phyloP scores from a whole-genome alignment of 192 early-diverging fungal genomes.

The Coemansia sp. region DNA sequence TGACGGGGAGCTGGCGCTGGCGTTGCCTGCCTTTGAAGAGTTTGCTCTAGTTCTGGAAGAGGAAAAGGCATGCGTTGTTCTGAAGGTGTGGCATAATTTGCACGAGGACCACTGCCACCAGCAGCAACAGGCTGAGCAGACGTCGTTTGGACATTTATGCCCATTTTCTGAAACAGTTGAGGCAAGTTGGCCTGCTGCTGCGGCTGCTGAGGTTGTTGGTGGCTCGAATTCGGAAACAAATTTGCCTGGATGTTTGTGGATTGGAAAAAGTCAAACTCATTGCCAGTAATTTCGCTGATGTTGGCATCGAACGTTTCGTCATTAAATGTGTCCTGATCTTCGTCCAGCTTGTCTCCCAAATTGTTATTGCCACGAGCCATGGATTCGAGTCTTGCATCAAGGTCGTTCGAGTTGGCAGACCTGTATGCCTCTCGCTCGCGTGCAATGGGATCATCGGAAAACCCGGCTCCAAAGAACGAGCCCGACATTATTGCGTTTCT shows the following conservation, averaged over 20 bases:
- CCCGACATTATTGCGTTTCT: constrained; percentile 31
- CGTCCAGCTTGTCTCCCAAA: constrained; percentile 61
- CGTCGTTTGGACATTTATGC: constrained; percentile 10
- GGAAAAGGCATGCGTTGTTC: constrained; percentile 57
- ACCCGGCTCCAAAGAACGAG: constrained; percentile 42
- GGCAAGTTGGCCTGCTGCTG: constrained; percentile 13
- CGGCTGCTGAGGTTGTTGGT: constrained; percentile 11
- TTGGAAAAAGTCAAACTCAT: constrained; percentile 70
- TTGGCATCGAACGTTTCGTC: constrained; percentile 70
- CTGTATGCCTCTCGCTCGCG: constrained; percentile 26
- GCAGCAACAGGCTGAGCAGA: not conserved
- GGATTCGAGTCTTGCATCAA: constrained; percentile 63
- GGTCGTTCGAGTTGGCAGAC: constrained; percentile 29
- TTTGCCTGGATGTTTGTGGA: constrained; percentile 45
- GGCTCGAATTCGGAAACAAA: not conserved
- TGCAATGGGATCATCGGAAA: constrained; percentile 37
- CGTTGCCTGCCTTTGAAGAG: constrained; percentile 27
- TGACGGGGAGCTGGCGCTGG: constrained; percentile 3
- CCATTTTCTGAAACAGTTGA: constrained; percentile 23
- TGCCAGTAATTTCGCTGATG: constrained; percentile 42
- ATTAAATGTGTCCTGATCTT: constrained; percentile 69
- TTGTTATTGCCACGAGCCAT: constrained; percentile 56
- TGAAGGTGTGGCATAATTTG: not conserved
- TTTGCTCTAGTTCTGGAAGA: constrained; percentile 69
- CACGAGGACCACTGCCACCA: not conserved